Evolutionary conservation across 164 flowering plant species (phyloP).

Genomic region (Berberis thunbergii): DNA sequence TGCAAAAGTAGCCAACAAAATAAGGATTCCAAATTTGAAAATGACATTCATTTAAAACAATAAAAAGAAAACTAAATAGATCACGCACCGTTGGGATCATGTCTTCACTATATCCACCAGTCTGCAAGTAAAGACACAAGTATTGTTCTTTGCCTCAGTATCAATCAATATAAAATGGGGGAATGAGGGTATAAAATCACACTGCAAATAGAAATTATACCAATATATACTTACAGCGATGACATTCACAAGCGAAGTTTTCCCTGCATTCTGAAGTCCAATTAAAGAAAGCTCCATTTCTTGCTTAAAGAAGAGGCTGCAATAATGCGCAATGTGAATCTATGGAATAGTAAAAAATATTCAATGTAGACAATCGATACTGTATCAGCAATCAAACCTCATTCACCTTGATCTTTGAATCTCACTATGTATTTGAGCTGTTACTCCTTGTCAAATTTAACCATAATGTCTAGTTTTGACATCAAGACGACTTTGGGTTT

Average conservation of each 20-base stretch:
- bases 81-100: conserved; percentile 91
- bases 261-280: conserved; percentile 96
- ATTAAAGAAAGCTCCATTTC: conserved; percentile 96
- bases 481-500: not conserved
- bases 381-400: not conserved
- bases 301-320: conserved; percentile 94
- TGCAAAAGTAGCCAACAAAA: no score
- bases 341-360: not conserved
- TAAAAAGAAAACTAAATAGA: not conserved
- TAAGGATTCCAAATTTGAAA: no score
- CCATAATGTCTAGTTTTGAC: not conserved
- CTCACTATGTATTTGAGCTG: not conserved
- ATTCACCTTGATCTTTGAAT: no score
- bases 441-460: not conserved
- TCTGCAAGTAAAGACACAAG: conserved; percentile 28
- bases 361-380: not conserved
- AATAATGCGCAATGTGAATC: conserved; percentile 10
- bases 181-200: not conserved
- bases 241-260: conserved; percentile 93
- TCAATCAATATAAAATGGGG: no score
- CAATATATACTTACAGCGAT: conserved; percentile 57
- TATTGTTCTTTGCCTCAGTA: not conserved
- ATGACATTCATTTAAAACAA: no score
- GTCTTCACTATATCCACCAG: conserved; percentile 97
- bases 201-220: not conserved